A percentile compares a stretch with the other conserved stretches of the same genome.
phyloP scores from a whole-genome alignment of 2,329 filamentous ascomycete species.

The Aspergillus neotritici region DNA sequence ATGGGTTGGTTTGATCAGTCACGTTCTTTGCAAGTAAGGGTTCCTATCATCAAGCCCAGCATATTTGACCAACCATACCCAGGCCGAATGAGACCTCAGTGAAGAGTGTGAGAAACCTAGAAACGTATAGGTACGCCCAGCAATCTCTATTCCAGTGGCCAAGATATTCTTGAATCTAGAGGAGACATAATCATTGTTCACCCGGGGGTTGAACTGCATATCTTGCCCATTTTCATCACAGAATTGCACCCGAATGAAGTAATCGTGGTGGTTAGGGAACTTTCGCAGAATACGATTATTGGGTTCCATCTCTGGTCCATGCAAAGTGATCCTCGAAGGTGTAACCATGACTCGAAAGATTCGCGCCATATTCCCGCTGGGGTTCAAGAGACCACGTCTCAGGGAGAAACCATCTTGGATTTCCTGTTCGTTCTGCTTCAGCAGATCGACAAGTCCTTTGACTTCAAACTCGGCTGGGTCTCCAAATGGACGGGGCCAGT shows the following conservation, averaged over 20 bases:
- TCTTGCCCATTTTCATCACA: conserved; percentile 22
- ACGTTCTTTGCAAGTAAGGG: background rate
- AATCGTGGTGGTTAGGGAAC: conserved; percentile 21
- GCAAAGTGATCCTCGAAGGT: conserved; percentile 50
- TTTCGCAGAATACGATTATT: conserved; percentile 26
- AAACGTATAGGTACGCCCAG: conserved; percentile 59
- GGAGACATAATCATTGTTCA: conserved; percentile 18
- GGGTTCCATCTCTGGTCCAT: conserved; percentile 50
- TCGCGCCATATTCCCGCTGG: conserved; percentile 39
- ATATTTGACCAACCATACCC: conserved; percentile 35
- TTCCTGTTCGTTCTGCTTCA: conserved; percentile 40
- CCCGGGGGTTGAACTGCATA: conserved; percentile 13
- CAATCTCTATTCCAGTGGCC: conserved; percentile 55
- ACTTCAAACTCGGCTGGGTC: conserved; percentile 41
- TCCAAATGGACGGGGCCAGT: conserved; percentile 49
- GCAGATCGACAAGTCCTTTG: conserved; percentile 34
- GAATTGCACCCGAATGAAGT: conserved; percentile 22
- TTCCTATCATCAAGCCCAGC: background rate
- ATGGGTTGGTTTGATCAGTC: background rate
- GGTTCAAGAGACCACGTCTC: conserved; percentile 10
- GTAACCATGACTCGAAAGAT: conserved; percentile 55
- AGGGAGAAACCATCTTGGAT: conserved; percentile 18
- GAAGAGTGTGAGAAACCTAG: conserved; percentile 77
- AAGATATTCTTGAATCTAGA: conserved; percentile 58
- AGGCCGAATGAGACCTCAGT: conserved; percentile 63